Evolutionary conservation across 2,329 filamentous ascomycete species (phyloP), one percentile per base, ranked within the genome.

Genomic region (Aspergillus pseudoterreus): DNA sequence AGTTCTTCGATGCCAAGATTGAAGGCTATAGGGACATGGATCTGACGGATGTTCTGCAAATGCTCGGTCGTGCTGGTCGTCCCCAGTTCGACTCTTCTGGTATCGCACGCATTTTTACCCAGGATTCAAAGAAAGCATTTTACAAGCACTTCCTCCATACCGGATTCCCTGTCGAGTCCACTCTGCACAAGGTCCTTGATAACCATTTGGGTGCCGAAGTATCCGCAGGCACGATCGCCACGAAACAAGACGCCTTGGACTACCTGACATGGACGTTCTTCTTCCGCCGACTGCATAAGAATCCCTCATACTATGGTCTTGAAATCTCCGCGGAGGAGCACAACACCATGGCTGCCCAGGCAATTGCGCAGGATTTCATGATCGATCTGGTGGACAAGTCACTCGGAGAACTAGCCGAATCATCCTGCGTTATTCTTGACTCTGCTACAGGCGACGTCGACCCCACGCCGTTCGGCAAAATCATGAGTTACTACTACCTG

Each of bases 251-350:
- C 72, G 94, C 94, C 1, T 81, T 99, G 4, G 95, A 99, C 71
- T 99, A 99, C 67, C 75, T 99, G 48, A 99, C 94, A 0, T 99
- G 95, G 94, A 99, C 95, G 1, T 99, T 99, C 77, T 99, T 99
- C 82, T 99, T 99, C 81, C 84, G 95, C 2, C 82, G 94, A 10
- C 76, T 99, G 36, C 94, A 99, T 77, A 99, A 99, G 78, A 99
- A 99, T 63, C 94, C 94, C 1, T 95, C 92, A 0, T 99, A 96
- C 74, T 99, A 99, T 62, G 95, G 95, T 0, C 84, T 99, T 0
- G 88, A 96, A 67, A 94, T 99, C 42, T 90, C 89, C 0, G 87
- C 89, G 0, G 92, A 96, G 62, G 91, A 96, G 62, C 91, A 96
- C 72, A 95, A 91, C 67, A 92, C 87, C 8, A 84, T 91, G 27